Base-by-base conservation (phyloP, 495 filamentous ascomycete genomes). In the Baudoinia panamericana region DNA sequence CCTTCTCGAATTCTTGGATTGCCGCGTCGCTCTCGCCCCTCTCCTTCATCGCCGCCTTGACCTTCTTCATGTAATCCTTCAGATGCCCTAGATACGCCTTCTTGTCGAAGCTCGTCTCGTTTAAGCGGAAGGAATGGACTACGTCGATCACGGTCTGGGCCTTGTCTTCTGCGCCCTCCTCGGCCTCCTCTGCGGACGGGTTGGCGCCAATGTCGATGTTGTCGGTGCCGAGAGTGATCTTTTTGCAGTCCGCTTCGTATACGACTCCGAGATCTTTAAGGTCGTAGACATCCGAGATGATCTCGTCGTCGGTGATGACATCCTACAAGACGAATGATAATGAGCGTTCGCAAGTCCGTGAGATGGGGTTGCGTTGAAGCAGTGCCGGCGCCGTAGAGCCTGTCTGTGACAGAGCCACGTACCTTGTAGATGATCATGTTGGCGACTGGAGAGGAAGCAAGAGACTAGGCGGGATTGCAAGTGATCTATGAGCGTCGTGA, bases 171-270 rank as follows among this genome's bases (percentile, higher is more conserved):
- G 70, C 10, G 29, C 57, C 71, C 47, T 88, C 87, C 17, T 78
- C 84, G 39, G 59, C 77, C 54, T 78, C 90, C 68, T 96, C 90
- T 47, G 90, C 86, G 44, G 90, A 96, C 44, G 90, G 82, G 67
- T 96, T 97, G 67, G 85, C 92, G 62, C 90, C 90, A 57, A 76
- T 93, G 56, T 96, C 86, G 63, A 93, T 75, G 49, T 80, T 62
- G 50, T 85, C 81, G 33, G 60, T 71, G 44, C 76, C 83, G 62
- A 78, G 69, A 16, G 75, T 71, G 64, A 94, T 83, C 76, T 84
- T 93, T 55, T 69, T 69, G 67, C 90, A 94, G 63, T 97, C 79
- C 51, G 75, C 76, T 64, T 95, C 86, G 59, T 82, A 94, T 51
- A 79, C 76, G 52, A 78, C 65, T 36, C 71, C 75, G 52, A 88